Base-by-base conservation (phyloP, 192 early-diverging fungal species). In the Allomyces arbusculus region DNA sequence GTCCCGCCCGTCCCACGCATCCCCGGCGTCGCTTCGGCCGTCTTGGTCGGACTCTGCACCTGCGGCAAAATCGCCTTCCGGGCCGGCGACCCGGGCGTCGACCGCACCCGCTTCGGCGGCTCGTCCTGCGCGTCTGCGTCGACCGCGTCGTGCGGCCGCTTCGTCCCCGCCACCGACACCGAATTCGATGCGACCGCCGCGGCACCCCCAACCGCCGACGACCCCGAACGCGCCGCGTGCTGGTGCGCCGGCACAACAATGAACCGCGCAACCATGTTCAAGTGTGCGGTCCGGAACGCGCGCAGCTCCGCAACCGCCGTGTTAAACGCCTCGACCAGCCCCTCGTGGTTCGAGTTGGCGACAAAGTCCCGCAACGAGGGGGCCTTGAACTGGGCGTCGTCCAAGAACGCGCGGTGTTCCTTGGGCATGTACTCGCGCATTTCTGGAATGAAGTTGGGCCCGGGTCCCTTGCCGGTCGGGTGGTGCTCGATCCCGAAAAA, bases 371-470 rank as follows among this genome's bases (percentile, higher is more conserved):
- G 82, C 45, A 91, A 74, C 65, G 80, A 77, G 69, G 87, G 79
- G 5, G 78, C 75, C n/a, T 77, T 74, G 6, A 81, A n/a, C 28
- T 63, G 79, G 16, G 90, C 69, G 66, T 89, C 86, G 44, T 87
- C 80, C 33, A 98, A 76, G 72, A 96, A 98, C 44, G 78, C 77
- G 24, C 92, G 89, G 73, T 94, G 91, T 4, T 83, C 78, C 64
- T 84, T 83, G 9, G 95, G 90, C 83, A 98, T 90, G 74, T 94
- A 92, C 68, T 88, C 80, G 62, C 93, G 87, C 90, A 98, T 98
- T 61, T 86, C 87, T 62, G 86, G 81, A 62, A 75, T 89, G 79
- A 84, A 83, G 73, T 89, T 88, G 72, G 85, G 65, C 16, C 68
- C 71, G 44, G 65, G 69, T 43, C 71, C 74, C 62, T 71, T 63